These are phyloP conservation scores for Colletotrichum gloeosporioides DNA, from an alignment of 2,329 filamentous ascomycete species.

Conservation along the genomic window DNA sequence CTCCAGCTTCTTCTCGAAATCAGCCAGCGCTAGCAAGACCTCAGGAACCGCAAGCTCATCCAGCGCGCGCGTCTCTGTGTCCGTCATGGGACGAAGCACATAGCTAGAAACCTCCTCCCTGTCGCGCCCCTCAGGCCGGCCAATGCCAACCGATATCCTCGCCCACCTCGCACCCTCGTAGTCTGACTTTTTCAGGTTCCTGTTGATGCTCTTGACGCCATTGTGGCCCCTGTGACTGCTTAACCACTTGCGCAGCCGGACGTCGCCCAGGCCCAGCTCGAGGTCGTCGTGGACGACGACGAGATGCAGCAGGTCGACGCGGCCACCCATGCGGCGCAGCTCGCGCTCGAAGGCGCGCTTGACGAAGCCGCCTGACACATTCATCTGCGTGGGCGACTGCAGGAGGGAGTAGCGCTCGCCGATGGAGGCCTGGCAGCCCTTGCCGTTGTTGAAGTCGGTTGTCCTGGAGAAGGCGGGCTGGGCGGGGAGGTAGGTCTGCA, in stretches of 20 bases:
- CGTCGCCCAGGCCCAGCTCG: slow-evolving; percentile 71
- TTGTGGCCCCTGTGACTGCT: slow-evolving; percentile 75
- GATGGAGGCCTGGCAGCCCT: slow-evolving; percentile 54
- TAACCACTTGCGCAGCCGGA: slow-evolving; percentile 68
- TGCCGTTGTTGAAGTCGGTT: slow-evolving; percentile 45
- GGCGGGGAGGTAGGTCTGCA: slow-evolving; percentile 54
- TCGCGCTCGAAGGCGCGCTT: slow-evolving; percentile 65
- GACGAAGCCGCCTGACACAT: slow-evolving; percentile 75
- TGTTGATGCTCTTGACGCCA: slow-evolving; percentile 72
- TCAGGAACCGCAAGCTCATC: slow-evolving; percentile 56
- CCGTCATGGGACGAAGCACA: slow-evolving; percentile 74
- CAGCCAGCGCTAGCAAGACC: slow-evolving; percentile 55
- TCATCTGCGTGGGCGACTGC: slow-evolving; percentile 84
- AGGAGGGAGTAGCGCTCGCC: slow-evolving; percentile 68
- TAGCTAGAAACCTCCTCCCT: slow-evolving; percentile 73
- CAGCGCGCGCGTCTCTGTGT: slow-evolving; percentile 54
- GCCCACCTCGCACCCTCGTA: slow-evolving; percentile 50
- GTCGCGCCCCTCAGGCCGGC: slow-evolving; percentile 76
- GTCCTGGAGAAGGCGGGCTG: slow-evolving; percentile 53
- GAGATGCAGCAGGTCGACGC: slow-evolving; percentile 52
- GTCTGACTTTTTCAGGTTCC: slow-evolving; percentile 47
- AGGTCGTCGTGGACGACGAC: slow-evolving; percentile 91
- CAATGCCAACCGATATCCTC: slow-evolving; percentile 84
- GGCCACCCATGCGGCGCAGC: slow-evolving; percentile 37
- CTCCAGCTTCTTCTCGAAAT: slow-evolving; percentile 42